phyloP scores from a whole-genome alignment of 306 rosid genomes.

The Vigna mungo region DNA sequence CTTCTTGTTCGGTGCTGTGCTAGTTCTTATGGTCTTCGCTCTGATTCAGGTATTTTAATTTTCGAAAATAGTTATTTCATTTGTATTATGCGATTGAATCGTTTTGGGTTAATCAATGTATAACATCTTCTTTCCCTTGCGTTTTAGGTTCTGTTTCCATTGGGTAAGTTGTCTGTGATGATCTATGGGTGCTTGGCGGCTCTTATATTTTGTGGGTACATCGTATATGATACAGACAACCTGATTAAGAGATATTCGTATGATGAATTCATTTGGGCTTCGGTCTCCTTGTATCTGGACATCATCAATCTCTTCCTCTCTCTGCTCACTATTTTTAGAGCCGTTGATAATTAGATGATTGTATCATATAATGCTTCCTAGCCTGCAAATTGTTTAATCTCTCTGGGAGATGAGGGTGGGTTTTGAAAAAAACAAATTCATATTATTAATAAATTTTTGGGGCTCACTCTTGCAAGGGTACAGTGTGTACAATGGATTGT shows the following conservation, averaged over 20 bases:
- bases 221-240: slow-evolving; percentile 87
- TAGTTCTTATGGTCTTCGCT: slow-evolving; percentile 75
- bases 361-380: slow-evolving; percentile 9
- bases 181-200: slow-evolving; percentile 88
- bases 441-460: slow-evolving; percentile 17
- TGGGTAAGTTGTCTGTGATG: slow-evolving; percentile 82
- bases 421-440: slow-evolving; percentile 1
- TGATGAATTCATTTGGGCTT: slow-evolving; percentile 97
- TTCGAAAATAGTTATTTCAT: slow-evolving; percentile 2
- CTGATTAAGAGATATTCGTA: slow-evolving; percentile 87
- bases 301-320: slow-evolving; percentile 90
- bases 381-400: neutral
- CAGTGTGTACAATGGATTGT: slow-evolving; percentile 12
- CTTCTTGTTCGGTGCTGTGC: slow-evolving; percentile 77
- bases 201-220: slow-evolving; percentile 89
- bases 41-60: slow-evolving; percentile 73
- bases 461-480: neutral
- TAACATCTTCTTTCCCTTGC: neutral
- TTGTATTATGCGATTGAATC: neutral
- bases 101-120: neutral
- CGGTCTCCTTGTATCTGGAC: slow-evolving; percentile 85
- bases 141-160: slow-evolving; percentile 56
- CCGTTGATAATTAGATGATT: slow-evolving; percentile 55
- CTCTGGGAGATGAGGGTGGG: neutral
- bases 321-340: slow-evolving; percentile 76